A percentile compares a stretch with the other conserved stretches of the same genome.
Evolutionary conservation across 768 basidiomycete species (phyloP).

Genomic region (Kwoniella sp.): DNA sequence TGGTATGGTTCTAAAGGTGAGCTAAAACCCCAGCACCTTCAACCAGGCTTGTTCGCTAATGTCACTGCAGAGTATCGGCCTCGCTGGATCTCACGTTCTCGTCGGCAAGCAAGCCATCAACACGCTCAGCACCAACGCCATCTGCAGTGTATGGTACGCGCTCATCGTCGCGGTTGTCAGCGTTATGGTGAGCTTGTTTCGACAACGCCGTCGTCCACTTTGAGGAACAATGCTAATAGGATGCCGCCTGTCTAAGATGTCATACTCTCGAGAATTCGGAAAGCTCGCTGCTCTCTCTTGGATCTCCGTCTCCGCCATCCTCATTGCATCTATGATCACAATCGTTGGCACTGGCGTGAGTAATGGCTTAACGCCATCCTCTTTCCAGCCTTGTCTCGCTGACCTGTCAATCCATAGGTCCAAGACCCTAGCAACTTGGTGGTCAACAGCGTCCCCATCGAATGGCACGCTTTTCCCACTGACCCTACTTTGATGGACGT

Average conservation of each 20-base stretch:
- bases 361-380: not conserved
- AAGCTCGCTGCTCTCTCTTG: conserved; percentile 26
- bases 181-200: conserved; percentile 25
- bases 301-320: conserved; percentile 35
- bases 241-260: conserved; percentile 22
- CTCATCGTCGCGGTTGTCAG: conserved; percentile 32
- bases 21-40: not conserved
- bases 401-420: conserved; percentile 6
- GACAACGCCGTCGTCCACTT: not conserved
- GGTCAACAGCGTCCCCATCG: conserved; percentile 32
- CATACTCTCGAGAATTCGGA: conserved; percentile 35
- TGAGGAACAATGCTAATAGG: not conserved
- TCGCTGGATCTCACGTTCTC: conserved; percentile 38
- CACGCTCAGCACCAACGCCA: conserved; percentile 28
- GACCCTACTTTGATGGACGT: conserved; percentile 34
- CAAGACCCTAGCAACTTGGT: conserved; percentile 24
- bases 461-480: conserved; percentile 29
- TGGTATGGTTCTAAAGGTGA: conserved; percentile 37
- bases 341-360: conserved; percentile 35
- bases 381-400: too few species aligned
- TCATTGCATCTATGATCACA: conserved; percentile 35
- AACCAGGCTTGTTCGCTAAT: not conserved
- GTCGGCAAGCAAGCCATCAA: conserved; percentile 34
- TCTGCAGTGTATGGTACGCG: conserved; percentile 34
- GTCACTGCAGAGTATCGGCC: conserved; percentile 25